Conservation (phyloP, 1,284 basidiomycete species). For the Exobasidium rhododendri region DNA sequence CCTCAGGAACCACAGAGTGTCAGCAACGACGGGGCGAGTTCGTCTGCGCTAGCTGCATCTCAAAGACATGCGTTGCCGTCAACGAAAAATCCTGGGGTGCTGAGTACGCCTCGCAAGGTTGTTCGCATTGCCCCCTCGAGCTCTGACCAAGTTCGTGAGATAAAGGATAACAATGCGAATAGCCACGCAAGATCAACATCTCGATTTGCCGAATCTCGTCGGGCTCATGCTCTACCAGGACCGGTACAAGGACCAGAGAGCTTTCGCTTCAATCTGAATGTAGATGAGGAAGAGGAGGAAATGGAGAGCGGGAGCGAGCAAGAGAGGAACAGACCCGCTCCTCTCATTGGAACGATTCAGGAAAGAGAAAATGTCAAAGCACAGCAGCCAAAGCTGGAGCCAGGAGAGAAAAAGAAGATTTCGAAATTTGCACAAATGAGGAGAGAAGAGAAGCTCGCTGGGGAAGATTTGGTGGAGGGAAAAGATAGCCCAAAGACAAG, state of each 20-base stretch:
- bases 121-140: neutral
- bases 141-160: neutral
- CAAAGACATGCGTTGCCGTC: neutral
- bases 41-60: neutral
- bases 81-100: neutral
- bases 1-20: no score
- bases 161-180: neutral
- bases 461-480: no score
- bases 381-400: neutral
- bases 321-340: neutral
- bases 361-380: constrained; percentile 1
- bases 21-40: no score
- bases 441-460: no score
- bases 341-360: constrained; percentile 9
- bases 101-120: neutral
- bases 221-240: neutral
- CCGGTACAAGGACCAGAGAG: neutral
- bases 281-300: neutral
- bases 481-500: no score
- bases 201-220: neutral
- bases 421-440: no score
- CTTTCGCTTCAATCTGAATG: neutral
- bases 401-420: no score
- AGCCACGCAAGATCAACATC: neutral
- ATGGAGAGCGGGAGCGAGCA: neutral